These are phyloP conservation scores for Colletotrichum phormii DNA, from an alignment of 2,329 filamentous ascomycete species.

Conservation along the genomic window DNA sequence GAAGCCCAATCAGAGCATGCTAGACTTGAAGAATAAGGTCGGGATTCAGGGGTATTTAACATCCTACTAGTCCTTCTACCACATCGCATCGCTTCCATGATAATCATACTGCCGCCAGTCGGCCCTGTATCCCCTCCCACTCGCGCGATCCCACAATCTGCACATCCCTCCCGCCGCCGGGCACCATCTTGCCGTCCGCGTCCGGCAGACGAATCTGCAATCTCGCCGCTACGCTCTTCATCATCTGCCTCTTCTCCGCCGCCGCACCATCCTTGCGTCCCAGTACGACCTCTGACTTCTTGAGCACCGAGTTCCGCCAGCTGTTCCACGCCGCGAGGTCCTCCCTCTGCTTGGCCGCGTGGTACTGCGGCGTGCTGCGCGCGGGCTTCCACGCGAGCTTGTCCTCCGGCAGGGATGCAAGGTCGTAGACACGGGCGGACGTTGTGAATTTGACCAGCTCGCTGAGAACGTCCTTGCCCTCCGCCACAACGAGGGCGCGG, in stretches of 20 bases:
- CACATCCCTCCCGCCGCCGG: slow-evolving; percentile 53
- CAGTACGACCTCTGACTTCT: slow-evolving; percentile 60
- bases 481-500: slow-evolving; percentile 64
- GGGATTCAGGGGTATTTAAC: slow-evolving; percentile 27
- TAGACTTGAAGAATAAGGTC: not conserved
- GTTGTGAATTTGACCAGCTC: slow-evolving; percentile 73
- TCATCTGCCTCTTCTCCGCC: slow-evolving; percentile 44
- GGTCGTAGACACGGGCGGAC: slow-evolving; percentile 68
- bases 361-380: slow-evolving; percentile 72
- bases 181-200: slow-evolving; percentile 56
- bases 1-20: not conserved
- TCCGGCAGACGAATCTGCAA: slow-evolving; percentile 63
- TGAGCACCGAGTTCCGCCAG: slow-evolving; percentile 67
- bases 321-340: slow-evolving; percentile 71
- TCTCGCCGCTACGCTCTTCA: slow-evolving; percentile 55
- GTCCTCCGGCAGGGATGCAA: slow-evolving; percentile 67
- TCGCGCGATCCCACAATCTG: slow-evolving; percentile 65
- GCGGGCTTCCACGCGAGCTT: slow-evolving; percentile 75
- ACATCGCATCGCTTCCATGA: slow-evolving; percentile 24
- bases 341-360: slow-evolving; percentile 73
- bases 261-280: slow-evolving; percentile 36
- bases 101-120: slow-evolving; percentile 44
- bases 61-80: slow-evolving; percentile 22
- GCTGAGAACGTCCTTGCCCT: slow-evolving; percentile 72
- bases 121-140: slow-evolving; percentile 66